Conservation (phyloP, 371 early-diverging fungal genomes). For the Umbelopsis sp. region DNA sequence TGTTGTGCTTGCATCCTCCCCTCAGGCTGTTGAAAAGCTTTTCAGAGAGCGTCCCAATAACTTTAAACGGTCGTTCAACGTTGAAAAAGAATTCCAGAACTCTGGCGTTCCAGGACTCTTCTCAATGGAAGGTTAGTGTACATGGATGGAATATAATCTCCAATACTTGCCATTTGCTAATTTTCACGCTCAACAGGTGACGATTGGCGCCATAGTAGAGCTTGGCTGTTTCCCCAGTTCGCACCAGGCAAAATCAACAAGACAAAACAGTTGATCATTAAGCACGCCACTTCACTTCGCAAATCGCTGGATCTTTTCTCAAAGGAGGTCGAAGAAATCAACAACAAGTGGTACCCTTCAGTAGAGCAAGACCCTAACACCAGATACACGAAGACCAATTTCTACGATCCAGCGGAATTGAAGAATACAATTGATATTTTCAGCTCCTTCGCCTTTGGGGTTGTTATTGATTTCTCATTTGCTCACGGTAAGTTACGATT, state of each 20-base stretch:
- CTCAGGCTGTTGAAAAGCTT: background rate
- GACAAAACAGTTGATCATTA: constrained; percentile 9
- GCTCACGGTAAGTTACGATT: constrained; percentile 9
- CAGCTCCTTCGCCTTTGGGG: background rate
- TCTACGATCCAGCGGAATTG: constrained; percentile 13
- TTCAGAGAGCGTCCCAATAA: constrained; percentile 12
- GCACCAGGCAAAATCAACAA: constrained; percentile 14
- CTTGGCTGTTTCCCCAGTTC: constrained; percentile 15
- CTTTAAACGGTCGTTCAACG: background rate
- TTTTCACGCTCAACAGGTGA: background rate
- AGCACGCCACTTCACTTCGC: constrained; percentile 13
- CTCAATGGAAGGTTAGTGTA: constrained; percentile 16
- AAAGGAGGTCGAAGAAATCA: background rate
- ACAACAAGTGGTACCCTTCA: constrained; percentile 7
- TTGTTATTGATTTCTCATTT: constrained; percentile 14
- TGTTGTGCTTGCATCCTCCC: constrained; percentile 1
- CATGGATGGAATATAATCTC: background rate
- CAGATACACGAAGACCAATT: constrained; percentile 5
- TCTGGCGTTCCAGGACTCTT: background rate
- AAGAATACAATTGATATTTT: background rate
- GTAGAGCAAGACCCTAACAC: background rate
- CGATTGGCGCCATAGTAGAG: constrained; percentile 16
- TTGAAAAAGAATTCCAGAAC: background rate
- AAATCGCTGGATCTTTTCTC: background rate
- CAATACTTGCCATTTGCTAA: background rate